Evolutionary conservation across 345 rosid genomes (phyloP), one percentile per base, ranked within the genome.

Genomic region (Rhizophora mangle): DNA sequence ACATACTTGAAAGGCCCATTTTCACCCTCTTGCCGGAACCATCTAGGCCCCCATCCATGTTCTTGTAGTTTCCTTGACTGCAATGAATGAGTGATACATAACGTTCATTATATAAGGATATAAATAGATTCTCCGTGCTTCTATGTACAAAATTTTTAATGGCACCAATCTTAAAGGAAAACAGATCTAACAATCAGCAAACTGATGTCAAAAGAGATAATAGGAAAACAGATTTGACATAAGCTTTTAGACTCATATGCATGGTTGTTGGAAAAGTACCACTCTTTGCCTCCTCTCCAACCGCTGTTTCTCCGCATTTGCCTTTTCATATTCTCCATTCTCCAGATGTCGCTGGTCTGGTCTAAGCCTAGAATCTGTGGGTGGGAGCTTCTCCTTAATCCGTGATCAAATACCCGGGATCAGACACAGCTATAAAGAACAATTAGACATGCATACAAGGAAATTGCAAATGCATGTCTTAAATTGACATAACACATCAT

Each of bases 301-400:
- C 64, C 99, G 86, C 54, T 88, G 98, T 70, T 95, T 95, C 87
- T 92, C 99, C 6, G 71, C 82, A 72, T 95, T 92, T 58, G 98
- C 98, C 85, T 85, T 88, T 73, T 90, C 99, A 74, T 95, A 95
- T 77, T 95, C 99, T 34, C 99, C 99, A 52, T 95, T 95, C 87
- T 95, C 99, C 68, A 92, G 79, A 81, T 90, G 94, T 32, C 97
- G 81, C 74, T 95, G 99, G 81, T 95, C 98, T 68, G 99, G 99
- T 75, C 99, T 80, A 21, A 92, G 93, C 81, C 98, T 85, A 49
- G 97, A 95, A 82, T 95, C 98, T 54, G 99, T 95, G 7, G 96
- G 98, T 11, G 98, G 99, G 47, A 95, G 96, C 78, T 84, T 92
- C 87, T 92, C 97, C 97, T 91, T 85, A 77, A 88, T 83, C 88